These are phyloP conservation scores for Candolleomyces efflorescens DNA, from an alignment of 768 basidiomycete species.

Conservation along the genomic window DNA sequence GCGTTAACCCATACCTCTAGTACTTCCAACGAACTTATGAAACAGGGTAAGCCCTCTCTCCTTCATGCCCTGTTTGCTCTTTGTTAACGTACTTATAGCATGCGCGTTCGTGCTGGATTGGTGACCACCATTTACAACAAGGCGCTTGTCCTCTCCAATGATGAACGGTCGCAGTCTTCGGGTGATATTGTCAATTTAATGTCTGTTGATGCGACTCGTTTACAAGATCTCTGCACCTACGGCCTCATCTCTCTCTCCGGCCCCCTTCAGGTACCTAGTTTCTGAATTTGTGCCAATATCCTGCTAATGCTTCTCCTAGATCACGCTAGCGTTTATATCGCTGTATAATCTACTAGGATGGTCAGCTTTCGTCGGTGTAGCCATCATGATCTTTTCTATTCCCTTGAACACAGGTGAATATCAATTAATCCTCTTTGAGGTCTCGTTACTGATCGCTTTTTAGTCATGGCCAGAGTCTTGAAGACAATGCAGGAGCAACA, in stretches of 20 bases:
- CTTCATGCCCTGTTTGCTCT: neutral
- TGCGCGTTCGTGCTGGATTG: conserved; percentile 91
- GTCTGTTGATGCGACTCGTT: conserved; percentile 77
- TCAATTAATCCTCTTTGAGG: neutral
- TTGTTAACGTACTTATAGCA: conserved; percentile 33
- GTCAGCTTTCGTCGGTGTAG: conserved; percentile 88
- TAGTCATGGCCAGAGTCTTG: conserved; percentile 60
- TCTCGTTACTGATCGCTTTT: neutral
- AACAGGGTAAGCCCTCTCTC: conserved; percentile 41
- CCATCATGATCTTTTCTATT: conserved; percentile 79
- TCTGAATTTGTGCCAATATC: neutral
- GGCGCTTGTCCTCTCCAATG: conserved; percentile 79
- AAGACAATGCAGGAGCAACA: conserved; percentile 81
- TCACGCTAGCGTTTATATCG: conserved; percentile 84
- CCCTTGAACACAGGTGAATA: conserved; percentile 60
- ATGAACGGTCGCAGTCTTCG: conserved; percentile 74
- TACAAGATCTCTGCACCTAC: conserved; percentile 80
- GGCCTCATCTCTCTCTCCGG: conserved; percentile 84
- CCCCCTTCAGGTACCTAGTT: conserved; percentile 64
- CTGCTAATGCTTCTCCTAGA: conserved; percentile 34
- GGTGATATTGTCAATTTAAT: conserved; percentile 96
- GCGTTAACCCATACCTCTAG: conserved; percentile 26
- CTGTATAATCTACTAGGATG: conserved; percentile 89
- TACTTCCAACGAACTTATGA: conserved; percentile 85
- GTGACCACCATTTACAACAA: conserved; percentile 85